Evolutionary conservation across 2,329 filamentous ascomycete genomes (phyloP), one percentile per base, ranked within the genome.

Genomic region (Exophiala spinifera): DNA sequence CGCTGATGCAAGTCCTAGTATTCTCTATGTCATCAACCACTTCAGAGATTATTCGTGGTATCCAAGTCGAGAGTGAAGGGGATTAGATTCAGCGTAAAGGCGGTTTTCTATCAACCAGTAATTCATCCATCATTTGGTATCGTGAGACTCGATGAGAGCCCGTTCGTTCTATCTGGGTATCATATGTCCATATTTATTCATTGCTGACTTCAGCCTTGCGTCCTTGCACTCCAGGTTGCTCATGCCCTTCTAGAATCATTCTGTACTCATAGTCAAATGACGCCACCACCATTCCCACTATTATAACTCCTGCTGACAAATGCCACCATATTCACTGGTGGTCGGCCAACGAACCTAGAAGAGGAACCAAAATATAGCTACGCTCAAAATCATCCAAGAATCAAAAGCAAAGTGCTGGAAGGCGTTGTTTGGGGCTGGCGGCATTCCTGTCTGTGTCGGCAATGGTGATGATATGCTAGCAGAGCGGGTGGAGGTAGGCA

Each of bases 251-350:
- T 51, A 34, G 31, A 45, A 52, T 48, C 49, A 39, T 48, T 49
- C 47, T 25, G 28, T 10, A 31, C 11, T 31, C n/a, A n/a, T n/a
- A n/a, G n/a, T n/a, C n/a, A n/a, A n/a, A n/a, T n/a, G 52, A 46
- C 53, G 49, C 53, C 53, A 56, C 53, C 28, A 14, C 6, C 28
- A n/a, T 47, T n/a, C n/a, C 42, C 34, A 51, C 47, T 42, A 39
- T 13, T 34, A 51, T 37, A 34, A 34, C 36, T 37, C 44, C 33
- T 23, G 48, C 49, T 52, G 53, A 56, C 53, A 56, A 56, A 56
- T 52, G 45, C 31, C 19, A 11, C 42, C 10, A 25, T 15, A 1
- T 3, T 39, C 17, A 19, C 36, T 7, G 23, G 15, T 44, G 17
- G 20, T 48, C 19, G 13, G 5, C 17, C 17, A 7, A 15, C 23